Base-by-base conservation (phyloP, 148 eudicot genomes). In the Silene uniflora region DNA sequence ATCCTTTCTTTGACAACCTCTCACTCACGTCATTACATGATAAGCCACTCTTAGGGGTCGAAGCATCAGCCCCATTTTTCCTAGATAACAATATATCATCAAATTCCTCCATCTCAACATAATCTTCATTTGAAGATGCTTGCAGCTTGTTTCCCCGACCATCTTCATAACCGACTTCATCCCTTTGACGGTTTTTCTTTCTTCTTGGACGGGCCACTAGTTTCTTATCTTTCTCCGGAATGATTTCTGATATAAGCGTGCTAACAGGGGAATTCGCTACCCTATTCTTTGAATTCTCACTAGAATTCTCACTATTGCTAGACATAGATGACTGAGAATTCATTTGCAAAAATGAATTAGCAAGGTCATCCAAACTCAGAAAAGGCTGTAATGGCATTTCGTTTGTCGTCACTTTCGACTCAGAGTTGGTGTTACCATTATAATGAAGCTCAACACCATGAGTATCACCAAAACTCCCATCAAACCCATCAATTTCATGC, bases 101-200 rank as follows among this genome's bases (percentile, higher is more conserved):
- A 67, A 81, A 91, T 75, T 83, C 72, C 58, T 84, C 83, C 75
- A 78, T 64, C 67, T 79, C 81, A 61, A 73, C 87, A 1, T 84
- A 73, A 13, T 85, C 92, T 35, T 85, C 89, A 71, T 70, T 72
- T 76, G 75, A 63, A 72, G 81, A 74, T 49, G 91, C 89, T 32
- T 87, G 75, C 8, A 84, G 89, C 81, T 89, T 93, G 65, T 49
- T 87, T 74, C 87, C 86, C 67, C 86, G 82, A 39, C 27, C 79
- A 62, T 79, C 85, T 72, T 77, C 84, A 72, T 72, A 1, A 72
- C 77, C 84, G 69, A 66, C 59, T 42, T 88, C 89, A 59, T 84
- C 92, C 29, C 87, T 77, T 27, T 58, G 66, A 62, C 67, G 87
- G 72, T 80, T 86, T 47, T 88, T 89, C 83, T 86, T 83, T 64